A percentile compares a stretch with the other conserved stretches of the same genome.
Evolutionary conservation across 768 basidiomycete species (phyloP).

Genomic region (Porphyrellus cyaneotinctus): DNA sequence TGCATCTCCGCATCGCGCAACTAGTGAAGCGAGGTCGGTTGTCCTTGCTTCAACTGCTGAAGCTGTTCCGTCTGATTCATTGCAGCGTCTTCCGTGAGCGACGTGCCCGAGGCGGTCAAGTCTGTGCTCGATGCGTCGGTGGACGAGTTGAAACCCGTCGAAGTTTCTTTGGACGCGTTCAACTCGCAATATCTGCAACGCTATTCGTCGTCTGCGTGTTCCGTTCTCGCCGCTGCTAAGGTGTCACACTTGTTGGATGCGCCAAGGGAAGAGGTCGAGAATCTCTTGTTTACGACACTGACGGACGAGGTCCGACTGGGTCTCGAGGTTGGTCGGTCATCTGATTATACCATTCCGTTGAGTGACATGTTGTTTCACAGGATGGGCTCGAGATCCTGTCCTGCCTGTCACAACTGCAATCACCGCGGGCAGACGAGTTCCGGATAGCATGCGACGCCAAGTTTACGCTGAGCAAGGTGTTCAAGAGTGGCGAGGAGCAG

Average conservation of each 20-base stretch:
- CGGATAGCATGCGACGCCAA: conserved; percentile 45
- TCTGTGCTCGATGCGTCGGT: conserved; percentile 47
- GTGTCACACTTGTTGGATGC: conserved; percentile 46
- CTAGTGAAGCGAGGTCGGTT: conserved; percentile 52
- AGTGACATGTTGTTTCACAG: conserved; percentile 32
- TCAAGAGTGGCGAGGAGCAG: conserved; percentile 55
- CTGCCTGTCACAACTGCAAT: conserved; percentile 49
- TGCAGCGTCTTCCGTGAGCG: conserved; percentile 43
- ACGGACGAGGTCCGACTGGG: conserved; percentile 40
- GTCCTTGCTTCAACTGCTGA: too few species aligned
- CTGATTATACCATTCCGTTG: neutral
- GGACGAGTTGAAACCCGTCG: conserved; percentile 50
- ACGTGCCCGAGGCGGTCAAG: conserved; percentile 46
- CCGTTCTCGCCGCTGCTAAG: conserved; percentile 62
- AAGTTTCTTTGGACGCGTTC: conserved; percentile 57
- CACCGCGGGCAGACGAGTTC: conserved; percentile 59
- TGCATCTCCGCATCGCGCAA: conserved; percentile 70
- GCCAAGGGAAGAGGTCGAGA: conserved; percentile 58
- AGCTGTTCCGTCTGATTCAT: neutral
- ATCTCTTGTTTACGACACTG: conserved; percentile 47
- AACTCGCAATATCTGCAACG: conserved; percentile 75
- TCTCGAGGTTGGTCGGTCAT: conserved; percentile 40
- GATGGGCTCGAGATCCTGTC: conserved; percentile 45
- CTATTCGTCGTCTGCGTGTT: conserved; percentile 45
- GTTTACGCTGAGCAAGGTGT: conserved; percentile 63